Evolutionary conservation across 768 basidiomycete species (phyloP).

Genomic region (Hygrophoropsis aurantiaca): DNA sequence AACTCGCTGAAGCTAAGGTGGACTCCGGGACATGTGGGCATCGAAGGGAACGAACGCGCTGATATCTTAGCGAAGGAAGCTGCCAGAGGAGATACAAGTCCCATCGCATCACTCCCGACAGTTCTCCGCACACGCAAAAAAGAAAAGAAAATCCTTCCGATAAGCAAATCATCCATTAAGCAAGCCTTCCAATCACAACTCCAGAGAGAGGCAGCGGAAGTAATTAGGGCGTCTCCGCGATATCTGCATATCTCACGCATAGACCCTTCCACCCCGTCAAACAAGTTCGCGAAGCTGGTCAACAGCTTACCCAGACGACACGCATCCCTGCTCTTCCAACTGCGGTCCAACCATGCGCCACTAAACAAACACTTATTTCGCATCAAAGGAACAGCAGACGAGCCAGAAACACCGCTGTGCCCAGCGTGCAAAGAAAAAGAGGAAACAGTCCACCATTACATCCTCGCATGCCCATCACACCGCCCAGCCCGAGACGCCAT

Average conservation of each 20-base stretch:
- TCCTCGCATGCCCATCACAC: too few relatives aligned
- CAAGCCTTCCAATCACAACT: neutral
- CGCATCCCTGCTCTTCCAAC: slow-evolving; percentile 24
- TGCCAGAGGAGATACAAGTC: neutral
- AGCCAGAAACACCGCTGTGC: too few relatives aligned
- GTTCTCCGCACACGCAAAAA: neutral
- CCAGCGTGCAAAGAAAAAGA: too few relatives aligned
- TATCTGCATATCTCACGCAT: neutral
- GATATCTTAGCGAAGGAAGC: slow-evolving; percentile 23
- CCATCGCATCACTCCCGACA: neutral
- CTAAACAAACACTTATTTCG: slow-evolving; percentile 30
- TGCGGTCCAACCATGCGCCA: slow-evolving; percentile 30
- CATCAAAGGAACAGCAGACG: slow-evolving; percentile 5
- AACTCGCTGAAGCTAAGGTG: slow-evolving; percentile 7
- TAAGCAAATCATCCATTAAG: neutral
- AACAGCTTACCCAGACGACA: slow-evolving; percentile 8
- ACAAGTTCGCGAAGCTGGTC: neutral
- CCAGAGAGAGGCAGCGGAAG: neutral
- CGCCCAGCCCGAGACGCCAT: too few relatives aligned
- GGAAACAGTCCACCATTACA: too few relatives aligned
- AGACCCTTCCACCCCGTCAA: neutral
- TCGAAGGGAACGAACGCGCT: slow-evolving; percentile 20
- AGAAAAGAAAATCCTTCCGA: neutral
- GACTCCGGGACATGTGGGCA: slow-evolving; percentile 14
- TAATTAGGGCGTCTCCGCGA: neutral